Evolutionary conservation across 495 filamentous ascomycete species (phyloP).

Genomic region (Talaromyces nanjingensis): DNA sequence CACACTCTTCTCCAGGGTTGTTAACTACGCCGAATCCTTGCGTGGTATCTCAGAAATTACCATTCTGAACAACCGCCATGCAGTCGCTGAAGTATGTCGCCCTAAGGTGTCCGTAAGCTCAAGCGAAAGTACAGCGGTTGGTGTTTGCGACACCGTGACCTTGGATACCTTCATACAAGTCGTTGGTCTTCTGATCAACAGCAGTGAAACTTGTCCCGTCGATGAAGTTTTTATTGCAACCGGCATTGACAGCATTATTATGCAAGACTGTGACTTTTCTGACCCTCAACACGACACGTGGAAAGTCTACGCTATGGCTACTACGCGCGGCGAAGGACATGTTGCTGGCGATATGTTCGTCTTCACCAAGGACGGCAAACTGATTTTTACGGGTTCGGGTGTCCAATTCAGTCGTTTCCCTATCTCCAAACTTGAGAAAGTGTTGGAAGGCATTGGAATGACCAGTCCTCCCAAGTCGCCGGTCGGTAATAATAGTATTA

Average conservation of each 20-base stretch:
- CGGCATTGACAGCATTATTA: constrained; percentile 15
- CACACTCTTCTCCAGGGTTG: constrained; percentile 18
- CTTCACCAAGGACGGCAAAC: constrained; percentile 14
- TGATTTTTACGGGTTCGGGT: constrained; percentile 15
- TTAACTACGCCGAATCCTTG: constrained; percentile 21
- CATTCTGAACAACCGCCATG: constrained; percentile 12
- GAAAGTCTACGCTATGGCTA: constrained; percentile 22
- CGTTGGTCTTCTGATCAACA: constrained; percentile 27
- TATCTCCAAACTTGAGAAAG: constrained; percentile 15
- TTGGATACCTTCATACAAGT: constrained; percentile 31
- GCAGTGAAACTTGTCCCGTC: constrained; percentile 13
- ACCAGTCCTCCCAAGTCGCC: background rate
- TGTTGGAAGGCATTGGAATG: constrained; percentile 14
- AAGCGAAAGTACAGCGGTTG: constrained; percentile 16
- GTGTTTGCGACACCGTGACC: constrained; percentile 18
- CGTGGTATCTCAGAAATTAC: constrained; percentile 19
- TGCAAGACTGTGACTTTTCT: constrained; percentile 11
- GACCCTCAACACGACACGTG: constrained; percentile 8
- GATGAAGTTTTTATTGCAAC: constrained; percentile 23
- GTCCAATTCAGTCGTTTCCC: constrained; percentile 16
- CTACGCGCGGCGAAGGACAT: constrained; percentile 10
- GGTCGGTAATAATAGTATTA: background rate
- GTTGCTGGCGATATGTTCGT: constrained; percentile 24
- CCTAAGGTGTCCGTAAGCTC: background rate
- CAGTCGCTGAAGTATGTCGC: constrained; percentile 15